These are phyloP conservation scores for Pisolithus microcarpus DNA, from an alignment of 768 basidiomycete genomes.

Conservation along the genomic window DNA sequence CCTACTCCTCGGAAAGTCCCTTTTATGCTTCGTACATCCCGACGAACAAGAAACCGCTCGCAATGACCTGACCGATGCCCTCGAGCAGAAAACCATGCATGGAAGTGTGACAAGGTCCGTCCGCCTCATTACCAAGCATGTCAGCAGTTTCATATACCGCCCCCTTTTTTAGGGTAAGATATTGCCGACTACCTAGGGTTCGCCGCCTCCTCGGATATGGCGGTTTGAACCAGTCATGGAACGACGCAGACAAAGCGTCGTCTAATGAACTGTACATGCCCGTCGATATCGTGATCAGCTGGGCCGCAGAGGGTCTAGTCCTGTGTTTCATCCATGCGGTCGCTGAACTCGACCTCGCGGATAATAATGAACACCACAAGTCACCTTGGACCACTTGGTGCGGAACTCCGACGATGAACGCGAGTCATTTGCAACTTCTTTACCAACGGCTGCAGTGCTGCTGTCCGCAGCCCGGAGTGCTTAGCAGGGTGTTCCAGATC, in stretches of 20 bases:
- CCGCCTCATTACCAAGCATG: neutral
- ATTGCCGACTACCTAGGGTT: slow-evolving; percentile 66
- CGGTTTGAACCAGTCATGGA: slow-evolving; percentile 48
- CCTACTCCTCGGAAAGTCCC: slow-evolving; percentile 60
- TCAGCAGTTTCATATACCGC: slow-evolving; percentile 9
- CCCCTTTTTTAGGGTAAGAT: slow-evolving; percentile 55
- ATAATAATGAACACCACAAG: slow-evolving; percentile 71
- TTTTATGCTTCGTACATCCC: slow-evolving; percentile 77
- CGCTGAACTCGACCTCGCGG: slow-evolving; percentile 57
- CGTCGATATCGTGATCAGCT: slow-evolving; percentile 85
- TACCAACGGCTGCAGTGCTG: slow-evolving; percentile 50
- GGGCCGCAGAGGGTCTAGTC: slow-evolving; percentile 80
- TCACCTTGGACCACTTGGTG: slow-evolving; percentile 87
- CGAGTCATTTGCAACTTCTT: slow-evolving; percentile 52
- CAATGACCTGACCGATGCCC: slow-evolving; percentile 64
- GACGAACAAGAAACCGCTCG: slow-evolving; percentile 73
- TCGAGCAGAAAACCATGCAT: slow-evolving; percentile 68
- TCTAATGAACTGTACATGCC: slow-evolving; percentile 74
- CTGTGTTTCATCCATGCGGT: slow-evolving; percentile 85
- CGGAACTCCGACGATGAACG: slow-evolving; percentile 60
- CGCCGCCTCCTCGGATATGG: slow-evolving; percentile 66
- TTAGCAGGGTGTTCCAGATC: slow-evolving; percentile 73
- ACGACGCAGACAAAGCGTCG: slow-evolving; percentile 60
- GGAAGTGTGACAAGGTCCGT: slow-evolving; percentile 75
- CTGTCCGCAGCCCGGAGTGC: slow-evolving; percentile 43